A percentile compares a stretch with the other conserved stretches of the same genome.
Evolutionary conservation across 768 basidiomycete species (phyloP).

Genomic region (Suillus sp.): DNA sequence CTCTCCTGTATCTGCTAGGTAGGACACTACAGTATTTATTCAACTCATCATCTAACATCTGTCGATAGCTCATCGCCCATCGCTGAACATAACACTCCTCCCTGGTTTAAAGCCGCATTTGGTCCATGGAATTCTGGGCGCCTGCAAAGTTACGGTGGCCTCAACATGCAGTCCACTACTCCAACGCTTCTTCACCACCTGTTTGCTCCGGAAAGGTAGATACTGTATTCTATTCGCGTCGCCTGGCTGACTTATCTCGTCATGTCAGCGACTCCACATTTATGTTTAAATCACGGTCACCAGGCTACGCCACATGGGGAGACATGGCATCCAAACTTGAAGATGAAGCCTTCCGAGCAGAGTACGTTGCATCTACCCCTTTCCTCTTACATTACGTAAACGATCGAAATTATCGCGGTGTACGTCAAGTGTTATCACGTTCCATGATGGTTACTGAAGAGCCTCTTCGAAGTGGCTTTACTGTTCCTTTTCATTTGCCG

Average conservation of each 20-base stretch:
- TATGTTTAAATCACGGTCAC: constrained; percentile 37
- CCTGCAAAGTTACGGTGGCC: constrained; percentile 43
- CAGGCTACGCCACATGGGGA: constrained; percentile 72
- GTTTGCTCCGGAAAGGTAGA: constrained; percentile 67
- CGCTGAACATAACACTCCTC: constrained; percentile 26
- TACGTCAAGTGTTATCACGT: constrained; percentile 24
- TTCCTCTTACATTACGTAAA: constrained; percentile 36
- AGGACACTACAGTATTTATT: constrained; percentile 37
- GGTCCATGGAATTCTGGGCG: constrained; percentile 33
- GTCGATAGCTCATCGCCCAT: constrained; percentile 33
- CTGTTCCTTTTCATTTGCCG: constrained; percentile 29
- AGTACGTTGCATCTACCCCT: constrained; percentile 62
- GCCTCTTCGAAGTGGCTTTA: constrained; percentile 16
- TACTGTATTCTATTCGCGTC: constrained; percentile 31
- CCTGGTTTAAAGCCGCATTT: constrained; percentile 32
- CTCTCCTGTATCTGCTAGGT: constrained; percentile 38
- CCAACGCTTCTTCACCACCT: constrained; percentile 70
- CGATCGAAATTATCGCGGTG: constrained; percentile 20
- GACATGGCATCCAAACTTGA: constrained; percentile 72
- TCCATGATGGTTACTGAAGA: constrained; percentile 27
- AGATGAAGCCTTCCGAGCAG: constrained; percentile 72
- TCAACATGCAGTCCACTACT: constrained; percentile 61
- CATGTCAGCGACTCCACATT: constrained; percentile 41
- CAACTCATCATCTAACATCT: constrained; percentile 28
- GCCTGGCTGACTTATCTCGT: constrained; percentile 20